Evolutionary conservation across 1,284 basidiomycete genomes (phyloP).

Genomic region (Trichosporon sp.): DNA sequence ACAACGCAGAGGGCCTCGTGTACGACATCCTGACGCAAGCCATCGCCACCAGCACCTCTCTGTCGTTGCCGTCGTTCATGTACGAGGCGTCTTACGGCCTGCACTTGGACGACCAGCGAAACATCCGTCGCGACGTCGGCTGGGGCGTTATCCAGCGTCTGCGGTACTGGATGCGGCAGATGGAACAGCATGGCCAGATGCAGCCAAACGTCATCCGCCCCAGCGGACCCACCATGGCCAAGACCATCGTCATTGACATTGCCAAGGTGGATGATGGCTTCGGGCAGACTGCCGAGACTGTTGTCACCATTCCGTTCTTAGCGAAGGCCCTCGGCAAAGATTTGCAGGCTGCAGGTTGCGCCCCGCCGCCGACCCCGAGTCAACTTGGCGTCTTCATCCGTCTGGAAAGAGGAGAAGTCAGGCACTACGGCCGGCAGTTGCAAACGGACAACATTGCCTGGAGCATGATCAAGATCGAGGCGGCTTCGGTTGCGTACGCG

Average conservation of each 20-base stretch:
- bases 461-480: conserved; percentile 21
- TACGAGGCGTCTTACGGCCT: conserved; percentile 39
- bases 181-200: background rate
- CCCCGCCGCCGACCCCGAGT: conserved; percentile 7
- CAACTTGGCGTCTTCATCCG: conserved; percentile 23
- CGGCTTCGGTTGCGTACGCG: conserved; percentile 18
- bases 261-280: conserved; percentile 25
- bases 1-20: conserved; percentile 16
- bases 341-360: conserved; percentile 10
- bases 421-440: conserved; percentile 31
- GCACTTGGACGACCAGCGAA: conserved; percentile 37
- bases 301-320: conserved; percentile 32
- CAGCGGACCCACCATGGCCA: conserved; percentile 18
- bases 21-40: conserved; percentile 28
- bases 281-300: conserved; percentile 25
- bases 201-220: background rate
- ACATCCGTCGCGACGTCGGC: conserved; percentile 37
- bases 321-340: conserved; percentile 26
- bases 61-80: conserved; percentile 30
- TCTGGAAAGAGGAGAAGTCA: conserved; percentile 16
- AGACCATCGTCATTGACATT: conserved; percentile 22
- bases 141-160: conserved; percentile 40
- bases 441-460: conserved; percentile 19
- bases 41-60: conserved; percentile 4
- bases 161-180: conserved; percentile 35